Evolutionary conservation across 371 early-diverging fungal genomes (phyloP).

Genomic region (Zychaea mexicana): DNA sequence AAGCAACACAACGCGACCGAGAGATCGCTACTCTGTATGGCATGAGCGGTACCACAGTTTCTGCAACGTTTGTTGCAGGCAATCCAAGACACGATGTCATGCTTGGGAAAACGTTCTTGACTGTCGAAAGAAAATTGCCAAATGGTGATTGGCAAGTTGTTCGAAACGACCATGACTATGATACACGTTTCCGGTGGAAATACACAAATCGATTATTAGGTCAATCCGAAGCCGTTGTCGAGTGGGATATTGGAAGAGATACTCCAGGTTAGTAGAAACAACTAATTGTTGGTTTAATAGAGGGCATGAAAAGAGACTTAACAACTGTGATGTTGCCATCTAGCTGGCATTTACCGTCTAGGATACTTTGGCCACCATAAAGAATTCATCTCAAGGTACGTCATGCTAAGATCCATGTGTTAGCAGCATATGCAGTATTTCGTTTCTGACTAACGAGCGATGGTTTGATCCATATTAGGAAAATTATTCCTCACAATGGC

Average conservation of each 20-base stretch:
- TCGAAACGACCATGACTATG: slow-evolving; percentile 48
- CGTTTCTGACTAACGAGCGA: background rate
- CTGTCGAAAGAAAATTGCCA: slow-evolving; percentile 47
- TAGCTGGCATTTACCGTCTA: slow-evolving; percentile 20
- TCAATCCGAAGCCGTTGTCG: slow-evolving; percentile 39
- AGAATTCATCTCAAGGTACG: slow-evolving; percentile 16
- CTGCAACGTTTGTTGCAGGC: slow-evolving; percentile 57
- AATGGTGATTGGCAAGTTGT: slow-evolving; percentile 40
- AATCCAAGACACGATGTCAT: slow-evolving; percentile 64
- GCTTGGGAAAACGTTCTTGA: slow-evolving; percentile 45
- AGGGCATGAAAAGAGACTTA: too few relatives aligned
- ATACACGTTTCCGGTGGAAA: slow-evolving; percentile 46
- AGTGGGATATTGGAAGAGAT: slow-evolving; percentile 38
- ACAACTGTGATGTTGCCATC: too few relatives aligned
- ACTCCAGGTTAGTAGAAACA: slow-evolving; percentile 12
- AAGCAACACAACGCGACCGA: background rate
- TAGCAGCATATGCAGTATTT: too few relatives aligned
- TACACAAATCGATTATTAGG: slow-evolving; percentile 33
- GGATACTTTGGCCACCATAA: slow-evolving; percentile 27
- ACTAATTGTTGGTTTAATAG: too few relatives aligned
- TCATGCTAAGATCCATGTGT: background rate
- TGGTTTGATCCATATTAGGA: background rate
- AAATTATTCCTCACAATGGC: slow-evolving; percentile 17
- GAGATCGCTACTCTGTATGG: slow-evolving; percentile 1
- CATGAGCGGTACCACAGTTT: slow-evolving; percentile 21